A percentile compares a stretch with the other conserved stretches of the same genome.
Conservation (phyloP, 768 basidiomycete species). For the Termitomyces sp. region DNA sequence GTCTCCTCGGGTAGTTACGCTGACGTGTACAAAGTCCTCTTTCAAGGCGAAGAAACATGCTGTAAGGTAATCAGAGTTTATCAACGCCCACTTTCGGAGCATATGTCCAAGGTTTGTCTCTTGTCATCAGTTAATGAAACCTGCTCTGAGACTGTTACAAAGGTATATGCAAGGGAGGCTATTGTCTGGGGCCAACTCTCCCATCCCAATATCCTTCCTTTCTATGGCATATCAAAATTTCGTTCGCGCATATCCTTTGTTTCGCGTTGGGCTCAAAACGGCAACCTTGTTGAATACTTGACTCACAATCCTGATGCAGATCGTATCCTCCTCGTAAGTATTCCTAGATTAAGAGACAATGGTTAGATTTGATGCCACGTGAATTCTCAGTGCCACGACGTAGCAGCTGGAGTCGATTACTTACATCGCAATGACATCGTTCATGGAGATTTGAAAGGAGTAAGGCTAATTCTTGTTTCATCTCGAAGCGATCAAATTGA, state of each 20-base stretch:
- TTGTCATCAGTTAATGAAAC: background rate
- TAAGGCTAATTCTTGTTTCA: background rate
- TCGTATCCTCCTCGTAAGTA: constrained; percentile 28
- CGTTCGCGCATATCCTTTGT: constrained; percentile 26
- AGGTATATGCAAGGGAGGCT: constrained; percentile 15
- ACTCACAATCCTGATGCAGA: constrained; percentile 17
- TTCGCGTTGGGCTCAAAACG: constrained; percentile 21
- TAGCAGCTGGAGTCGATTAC: constrained; percentile 19
- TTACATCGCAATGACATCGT: constrained; percentile 7
- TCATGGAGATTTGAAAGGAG: background rate
- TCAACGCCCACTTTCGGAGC: background rate
- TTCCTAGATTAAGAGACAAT: background rate
- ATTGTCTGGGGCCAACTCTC: constrained; percentile 24
- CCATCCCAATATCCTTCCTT: constrained; percentile 23
- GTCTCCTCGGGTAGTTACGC: background rate
- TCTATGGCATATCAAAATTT: constrained; percentile 25
- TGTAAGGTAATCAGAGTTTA: constrained; percentile 6
- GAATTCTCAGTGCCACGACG: constrained; percentile 14
- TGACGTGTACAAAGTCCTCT: constrained; percentile 3
- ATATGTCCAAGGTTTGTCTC: constrained; percentile 5
- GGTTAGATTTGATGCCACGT: background rate
- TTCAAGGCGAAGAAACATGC: constrained; percentile 2
- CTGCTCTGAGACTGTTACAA: background rate
- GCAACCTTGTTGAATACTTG: constrained; percentile 28
- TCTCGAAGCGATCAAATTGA: background rate